phyloP scores from a whole-genome alignment of 768 basidiomycete genomes.

The Flagelloscypha sp. region DNA sequence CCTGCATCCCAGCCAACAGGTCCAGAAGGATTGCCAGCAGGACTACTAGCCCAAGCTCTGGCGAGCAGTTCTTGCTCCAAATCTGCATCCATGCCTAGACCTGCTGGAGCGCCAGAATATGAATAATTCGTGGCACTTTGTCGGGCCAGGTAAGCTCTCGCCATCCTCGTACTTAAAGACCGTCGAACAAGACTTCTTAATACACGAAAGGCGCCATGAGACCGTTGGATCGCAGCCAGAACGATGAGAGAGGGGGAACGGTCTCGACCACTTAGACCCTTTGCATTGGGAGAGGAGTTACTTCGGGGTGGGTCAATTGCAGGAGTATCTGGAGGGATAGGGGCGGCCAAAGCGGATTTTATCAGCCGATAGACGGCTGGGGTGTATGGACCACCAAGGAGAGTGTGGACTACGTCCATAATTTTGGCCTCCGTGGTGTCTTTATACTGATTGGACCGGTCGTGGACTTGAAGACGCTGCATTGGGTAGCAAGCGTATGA shows the following conservation, averaged over 20 bases:
- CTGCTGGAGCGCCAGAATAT: conserved; percentile 49
- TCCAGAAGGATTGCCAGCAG: conserved; percentile 25
- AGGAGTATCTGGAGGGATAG: no score
- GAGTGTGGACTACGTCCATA: conserved; percentile 43
- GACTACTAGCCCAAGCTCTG: conserved; percentile 41
- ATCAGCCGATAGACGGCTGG: conserved; percentile 21
- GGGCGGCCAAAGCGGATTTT: no score
- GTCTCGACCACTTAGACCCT: no score
- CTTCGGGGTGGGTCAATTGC: no score
- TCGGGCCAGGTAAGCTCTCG: conserved; percentile 55
- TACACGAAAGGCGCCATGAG: conserved; percentile 54
- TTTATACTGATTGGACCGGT: no score
- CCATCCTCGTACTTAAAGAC: conserved; percentile 52
- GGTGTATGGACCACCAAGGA: conserved; percentile 61
- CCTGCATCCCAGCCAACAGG: conserved; percentile 65
- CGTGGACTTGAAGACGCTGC: no score
- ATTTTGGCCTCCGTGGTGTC: conserved; percentile 45
- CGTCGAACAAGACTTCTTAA: conserved; percentile 57
- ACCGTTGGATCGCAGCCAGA: conserved; percentile 30
- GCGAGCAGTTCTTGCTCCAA: conserved; percentile 70
- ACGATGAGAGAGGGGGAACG: conserved; percentile 14
- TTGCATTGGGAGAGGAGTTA: no score
- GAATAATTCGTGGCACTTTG: conserved; percentile 46
- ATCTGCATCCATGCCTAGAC: conserved; percentile 52
- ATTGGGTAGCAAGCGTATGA: conserved; percentile 29